Base-by-base conservation (phyloP, 371 early-diverging fungal species). In the Apophysomyces trapeziformis region DNA sequence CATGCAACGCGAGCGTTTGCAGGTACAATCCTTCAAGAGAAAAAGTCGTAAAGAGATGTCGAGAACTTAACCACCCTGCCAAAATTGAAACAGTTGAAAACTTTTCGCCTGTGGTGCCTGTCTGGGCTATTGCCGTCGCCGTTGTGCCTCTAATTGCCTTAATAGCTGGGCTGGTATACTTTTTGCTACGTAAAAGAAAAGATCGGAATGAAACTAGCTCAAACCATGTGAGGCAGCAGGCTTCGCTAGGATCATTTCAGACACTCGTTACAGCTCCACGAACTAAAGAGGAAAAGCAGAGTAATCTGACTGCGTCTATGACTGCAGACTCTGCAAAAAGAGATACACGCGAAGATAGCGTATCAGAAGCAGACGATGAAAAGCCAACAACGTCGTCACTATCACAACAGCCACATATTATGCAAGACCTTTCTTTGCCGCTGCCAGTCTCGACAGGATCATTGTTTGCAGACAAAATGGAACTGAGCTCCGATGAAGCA, bases 401-500 rank as follows among this genome's bases (percentile, higher is more conserved):
- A 36, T 44, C 63, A 57, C 36, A 13, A 12, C 35, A 62, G 11
- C 47, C 14, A 16, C 14, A 45, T 41, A 38, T 38, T 16, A 60
- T 63, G 43, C 60, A 60, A 38, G 68, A 67, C 35, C 72, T 71
- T 44, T 65, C 77, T 41, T 60, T 73, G 58, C 70, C 75, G 32
- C 39, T 75, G 18, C 74, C 77, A 38, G 73, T 73, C 16, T 72
- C 75, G 37, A 68, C 75, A 2, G 65, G 67, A 14, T 79, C 75
- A 5, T 62, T 76, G 39, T 80, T 77, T 47, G 69, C 80, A 8
- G 80, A 80, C 45, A 80, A 77, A 58, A 75, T 75, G 70, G 80
- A 80, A 44, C 57, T 80, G 8, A 69, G 68, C 21, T 70, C 60
- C 5, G 64, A 69, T 6, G 60, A 71, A 16, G 65, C 69, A 5